Evolutionary conservation across 1,284 basidiomycete genomes (phyloP), one percentile per base, ranked within the genome.

Genomic region (Sanghuangporus weigelae): DNA sequence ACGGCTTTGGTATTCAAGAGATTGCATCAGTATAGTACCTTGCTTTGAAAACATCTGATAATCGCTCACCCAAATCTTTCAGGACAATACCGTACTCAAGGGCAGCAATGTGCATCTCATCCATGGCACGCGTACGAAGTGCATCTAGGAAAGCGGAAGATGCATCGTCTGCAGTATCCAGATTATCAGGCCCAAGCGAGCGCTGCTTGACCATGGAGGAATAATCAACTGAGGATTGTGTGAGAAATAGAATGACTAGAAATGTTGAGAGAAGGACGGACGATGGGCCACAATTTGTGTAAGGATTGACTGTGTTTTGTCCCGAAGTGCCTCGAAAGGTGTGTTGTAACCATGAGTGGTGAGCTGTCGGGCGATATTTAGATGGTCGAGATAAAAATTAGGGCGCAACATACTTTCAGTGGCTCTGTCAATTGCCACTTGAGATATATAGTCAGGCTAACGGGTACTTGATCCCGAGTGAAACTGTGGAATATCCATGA

Each of bases 231-330:
- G 44, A 11, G 53, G 39, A 4, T 51, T 23, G 26, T 35, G 12
- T 21, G 31, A 61, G 39, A 10, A 21, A 49, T 44, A 46, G 26
- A 66, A 26, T 40, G 38, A 38, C 35, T 46, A 64, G 19, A 23
- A 11, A 49, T 1, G 74, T 74, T 38, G 74, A 54, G 2, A 14
- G 16, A 26, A 60, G 48, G 76, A 81, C 75, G 77, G 77, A 72
- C 85, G 75, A 71, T 91, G 90, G 3, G 89, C 85, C 23, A 92
- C 87, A 48, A 92, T 91, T 73, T 92, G 90, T 0, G 90, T 92
- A 57, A 92, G 74, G 65, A 92, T 92, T 1, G 87, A 90, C 72
- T 92, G 90, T 0, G 90, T 89, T 76, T 92, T 92, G 73, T 92
- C 90, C 50, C 79, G 78, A 53, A 92, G 81, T 0, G 90, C 90